Percentiles rank a stretch among this genome's conserved stretches.
Evolutionary conservation across 1,284 basidiomycete genomes (phyloP).

Genomic region (Sutorius eximius): DNA sequence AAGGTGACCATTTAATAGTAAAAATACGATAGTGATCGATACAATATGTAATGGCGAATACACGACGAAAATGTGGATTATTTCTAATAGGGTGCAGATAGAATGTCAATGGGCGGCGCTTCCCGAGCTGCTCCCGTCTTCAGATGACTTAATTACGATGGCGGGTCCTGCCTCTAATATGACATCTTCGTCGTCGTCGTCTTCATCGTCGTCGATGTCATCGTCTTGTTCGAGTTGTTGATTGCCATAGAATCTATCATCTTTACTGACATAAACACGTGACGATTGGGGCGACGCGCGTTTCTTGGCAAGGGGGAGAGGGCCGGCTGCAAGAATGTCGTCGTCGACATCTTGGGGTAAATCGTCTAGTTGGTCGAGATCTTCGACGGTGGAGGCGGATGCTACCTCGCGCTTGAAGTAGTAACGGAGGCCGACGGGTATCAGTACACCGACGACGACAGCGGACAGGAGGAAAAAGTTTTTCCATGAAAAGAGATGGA

Average conservation of each 20-base stretch:
- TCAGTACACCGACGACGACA: slow-evolving; percentile 86
- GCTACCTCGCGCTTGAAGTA: slow-evolving; percentile 62
- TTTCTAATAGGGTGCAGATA: slow-evolving; percentile 18
- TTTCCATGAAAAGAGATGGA: slow-evolving; percentile 86
- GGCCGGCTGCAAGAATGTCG: slow-evolving; percentile 52
- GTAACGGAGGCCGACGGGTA: slow-evolving; percentile 86
- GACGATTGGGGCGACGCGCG: slow-evolving; percentile 34
- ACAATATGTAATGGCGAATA: slow-evolving; percentile 20
- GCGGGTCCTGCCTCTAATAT: slow-evolving; percentile 69
- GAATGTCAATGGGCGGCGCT: slow-evolving; percentile 22
- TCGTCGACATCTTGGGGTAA: slow-evolving; percentile 43
- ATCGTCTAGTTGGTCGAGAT: slow-evolving; percentile 26
- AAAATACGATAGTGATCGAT: slow-evolving; percentile 14
- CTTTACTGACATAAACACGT: slow-evolving; percentile 38
- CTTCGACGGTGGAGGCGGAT: slow-evolving; percentile 48
- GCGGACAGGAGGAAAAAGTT: slow-evolving; percentile 84
- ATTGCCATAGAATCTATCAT: slow-evolving; percentile 38
- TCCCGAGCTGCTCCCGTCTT: slow-evolving; percentile 30
- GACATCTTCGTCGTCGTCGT: slow-evolving; percentile 50
- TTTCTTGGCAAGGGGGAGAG: slow-evolving; percentile 42
- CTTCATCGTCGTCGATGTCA: slow-evolving; percentile 35
- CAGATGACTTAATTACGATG: slow-evolving; percentile 42
- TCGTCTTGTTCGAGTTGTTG: slow-evolving; percentile 39
- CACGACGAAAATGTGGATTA: slow-evolving; percentile 12
- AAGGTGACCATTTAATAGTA: not conserved